phyloP scores from a whole-genome alignment of 1,284 basidiomycete species.

The Melanopsichium pennsylvanicum region DNA sequence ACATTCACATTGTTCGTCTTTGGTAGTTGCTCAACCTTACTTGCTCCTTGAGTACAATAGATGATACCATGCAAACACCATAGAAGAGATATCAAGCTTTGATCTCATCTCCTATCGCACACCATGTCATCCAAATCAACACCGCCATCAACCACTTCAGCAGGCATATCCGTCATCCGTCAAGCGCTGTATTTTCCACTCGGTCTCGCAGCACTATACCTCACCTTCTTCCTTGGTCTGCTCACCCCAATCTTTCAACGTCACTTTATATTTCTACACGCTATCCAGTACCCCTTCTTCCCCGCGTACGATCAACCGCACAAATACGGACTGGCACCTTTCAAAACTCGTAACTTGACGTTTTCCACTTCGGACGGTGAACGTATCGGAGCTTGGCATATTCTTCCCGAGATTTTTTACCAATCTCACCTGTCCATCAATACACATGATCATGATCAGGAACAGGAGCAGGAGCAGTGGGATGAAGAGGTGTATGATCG shows the following conservation, averaged over 20 bases:
- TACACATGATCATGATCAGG: too few relatives aligned
- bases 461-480: conserved; percentile 49
- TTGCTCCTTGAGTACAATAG: too few relatives aligned
- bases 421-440: conserved; percentile 50
- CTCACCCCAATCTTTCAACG: conserved; percentile 31
- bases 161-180: conserved; percentile 2
- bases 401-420: conserved; percentile 78
- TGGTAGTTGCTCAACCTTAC: too few relatives aligned
- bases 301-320: conserved; percentile 22
- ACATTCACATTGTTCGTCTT: too few relatives aligned
- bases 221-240: conserved; percentile 38
- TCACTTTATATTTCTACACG: conserved; percentile 49
- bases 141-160: background rate
- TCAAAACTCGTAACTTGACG: conserved; percentile 80
- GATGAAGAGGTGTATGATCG: conserved; percentile 23
- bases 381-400: conserved; percentile 86
- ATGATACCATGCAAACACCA: too few relatives aligned
- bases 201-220: conserved; percentile 17
- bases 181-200: conserved; percentile 16
- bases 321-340: conserved; percentile 70
- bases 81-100: too few relatives aligned
- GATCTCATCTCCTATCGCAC: too few relatives aligned
- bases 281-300: conserved; percentile 44
- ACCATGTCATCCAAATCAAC: too few relatives aligned
- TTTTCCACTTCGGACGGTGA: conserved; percentile 80